phyloP scores from a whole-genome alignment of 2,329 filamentous ascomycete species.

The Clonostachys byssicola region DNA sequence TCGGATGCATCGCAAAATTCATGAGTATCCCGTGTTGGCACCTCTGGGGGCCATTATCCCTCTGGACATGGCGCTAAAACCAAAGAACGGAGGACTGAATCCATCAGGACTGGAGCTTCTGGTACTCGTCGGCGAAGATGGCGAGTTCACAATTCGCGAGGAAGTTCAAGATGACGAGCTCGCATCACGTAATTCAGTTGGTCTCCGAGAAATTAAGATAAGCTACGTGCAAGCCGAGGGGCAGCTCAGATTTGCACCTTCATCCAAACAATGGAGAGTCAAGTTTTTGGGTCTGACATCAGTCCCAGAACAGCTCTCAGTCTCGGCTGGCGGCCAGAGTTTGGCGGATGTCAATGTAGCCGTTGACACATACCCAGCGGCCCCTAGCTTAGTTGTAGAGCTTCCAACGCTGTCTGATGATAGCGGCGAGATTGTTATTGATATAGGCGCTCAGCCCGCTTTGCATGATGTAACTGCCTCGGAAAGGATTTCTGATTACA shows the following conservation, averaged over 20 bases:
- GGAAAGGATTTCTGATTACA: slow-evolving; percentile 7
- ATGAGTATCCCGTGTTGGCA: slow-evolving; percentile 47
- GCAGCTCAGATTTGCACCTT: not conserved
- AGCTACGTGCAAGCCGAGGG: slow-evolving; percentile 5
- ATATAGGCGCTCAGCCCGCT: slow-evolving; percentile 3
- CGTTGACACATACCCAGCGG: not conserved
- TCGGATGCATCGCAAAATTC: slow-evolving; percentile 42
- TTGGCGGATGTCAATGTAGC: not conserved
- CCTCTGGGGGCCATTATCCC: slow-evolving; percentile 54
- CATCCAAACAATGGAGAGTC: slow-evolving; percentile 5
- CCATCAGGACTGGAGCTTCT: slow-evolving; percentile 43
- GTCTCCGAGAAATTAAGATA: not conserved
- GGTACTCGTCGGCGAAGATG: slow-evolving; percentile 41
- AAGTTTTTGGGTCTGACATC: slow-evolving; percentile 1
- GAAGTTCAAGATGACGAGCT: slow-evolving; percentile 17
- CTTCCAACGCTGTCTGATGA: not conserved
- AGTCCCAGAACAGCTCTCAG: not conserved
- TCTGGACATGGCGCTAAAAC: slow-evolving; percentile 34
- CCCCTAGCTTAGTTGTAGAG: not conserved
- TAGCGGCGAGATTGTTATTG: not conserved
- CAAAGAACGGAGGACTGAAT: slow-evolving; percentile 40
- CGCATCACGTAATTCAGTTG: not conserved
- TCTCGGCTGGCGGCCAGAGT: not conserved
- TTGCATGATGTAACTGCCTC: slow-evolving; percentile 8
- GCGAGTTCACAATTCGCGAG: slow-evolving; percentile 42